Conservation (phyloP, 768 basidiomycete genomes). For the Gloeopeniophorella convolvens region DNA sequence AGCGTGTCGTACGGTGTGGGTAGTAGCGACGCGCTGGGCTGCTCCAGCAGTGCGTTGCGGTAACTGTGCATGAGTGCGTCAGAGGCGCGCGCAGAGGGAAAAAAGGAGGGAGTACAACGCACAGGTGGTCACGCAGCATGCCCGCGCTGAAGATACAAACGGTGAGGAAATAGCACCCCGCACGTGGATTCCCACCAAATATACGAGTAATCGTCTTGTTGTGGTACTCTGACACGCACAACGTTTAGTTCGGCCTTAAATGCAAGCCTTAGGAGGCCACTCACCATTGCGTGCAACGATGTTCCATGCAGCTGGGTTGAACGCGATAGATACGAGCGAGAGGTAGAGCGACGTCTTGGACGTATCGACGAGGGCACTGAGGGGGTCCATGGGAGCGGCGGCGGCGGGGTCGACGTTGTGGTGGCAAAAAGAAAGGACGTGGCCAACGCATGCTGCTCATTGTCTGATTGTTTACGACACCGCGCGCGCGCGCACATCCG, state of each 20-base stretch:
- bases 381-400: constrained; percentile 23
- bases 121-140: constrained; percentile 82
- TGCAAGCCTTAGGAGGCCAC: no score
- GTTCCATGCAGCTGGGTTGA: constrained; percentile 97
- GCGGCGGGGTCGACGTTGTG: constrained; percentile 4
- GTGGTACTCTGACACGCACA: constrained; percentile 50
- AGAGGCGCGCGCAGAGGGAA: background rate
- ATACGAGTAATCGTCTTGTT: constrained; percentile 85
- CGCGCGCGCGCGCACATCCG: no score
- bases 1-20: constrained; percentile 57
- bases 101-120: constrained; percentile 28
- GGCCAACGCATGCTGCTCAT: background rate
- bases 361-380: constrained; percentile 44
- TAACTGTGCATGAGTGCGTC: constrained; percentile 44
- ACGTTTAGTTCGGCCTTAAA: constrained; percentile 31
- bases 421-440: background rate
- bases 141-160: constrained; percentile 80
- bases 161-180: constrained; percentile 87
- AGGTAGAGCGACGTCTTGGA: constrained; percentile 59
- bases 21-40: constrained; percentile 64
- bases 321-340: constrained; percentile 63
- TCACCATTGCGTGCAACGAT: constrained; percentile 86
- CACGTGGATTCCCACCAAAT: constrained; percentile 63
- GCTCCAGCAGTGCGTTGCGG: constrained; percentile 64
- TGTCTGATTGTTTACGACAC: no score